Conservation (phyloP, 441 rosid genomes). For the Theobroma grandiflorum region DNA sequence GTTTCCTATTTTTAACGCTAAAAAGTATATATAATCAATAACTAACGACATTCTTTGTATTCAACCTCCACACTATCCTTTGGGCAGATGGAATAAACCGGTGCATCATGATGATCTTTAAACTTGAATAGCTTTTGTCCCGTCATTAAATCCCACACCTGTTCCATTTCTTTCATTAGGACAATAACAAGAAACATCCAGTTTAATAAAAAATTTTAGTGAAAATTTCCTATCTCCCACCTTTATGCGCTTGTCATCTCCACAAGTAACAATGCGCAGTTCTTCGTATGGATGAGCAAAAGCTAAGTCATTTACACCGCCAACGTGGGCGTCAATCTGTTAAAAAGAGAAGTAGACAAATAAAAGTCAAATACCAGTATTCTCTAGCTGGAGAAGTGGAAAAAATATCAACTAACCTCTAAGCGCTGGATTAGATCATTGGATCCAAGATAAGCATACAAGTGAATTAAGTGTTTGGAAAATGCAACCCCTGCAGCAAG, state of each 20-base stretch:
- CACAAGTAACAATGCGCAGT: slow-evolving; percentile 84
- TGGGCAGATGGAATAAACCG: slow-evolving; percentile 86
- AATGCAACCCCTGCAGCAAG: slow-evolving; percentile 75
- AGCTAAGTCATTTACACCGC: slow-evolving; percentile 89
- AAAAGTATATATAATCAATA: not conserved
- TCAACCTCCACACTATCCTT: slow-evolving; percentile 76
- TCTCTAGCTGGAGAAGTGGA: slow-evolving; percentile 4
- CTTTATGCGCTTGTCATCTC: slow-evolving; percentile 89
- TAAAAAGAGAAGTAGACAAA: slow-evolving; percentile 19
- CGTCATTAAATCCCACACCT: slow-evolving; percentile 74
- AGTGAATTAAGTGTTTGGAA: slow-evolving; percentile 70
- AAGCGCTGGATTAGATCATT: slow-evolving; percentile 69
- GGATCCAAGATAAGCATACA: slow-evolving; percentile 63
- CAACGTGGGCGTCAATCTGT: slow-evolving; percentile 89
- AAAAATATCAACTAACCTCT: slow-evolving; percentile 60
- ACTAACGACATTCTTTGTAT: slow-evolving; percentile 4
- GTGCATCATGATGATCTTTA: slow-evolving; percentile 89
- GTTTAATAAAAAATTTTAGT: slow-evolving; percentile 12
- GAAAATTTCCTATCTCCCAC: slow-evolving; percentile 42
- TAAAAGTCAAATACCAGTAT: slow-evolving; percentile 27
- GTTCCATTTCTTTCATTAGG: slow-evolving; percentile 47
- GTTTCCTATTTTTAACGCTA: not conserved
- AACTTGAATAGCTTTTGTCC: slow-evolving; percentile 69
- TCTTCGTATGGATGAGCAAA: slow-evolving; percentile 84
- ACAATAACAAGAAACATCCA: slow-evolving; percentile 18